Evolutionary conservation across 148 eudicot species (phyloP).

Genomic region (Dysphania ambrosioides): DNA sequence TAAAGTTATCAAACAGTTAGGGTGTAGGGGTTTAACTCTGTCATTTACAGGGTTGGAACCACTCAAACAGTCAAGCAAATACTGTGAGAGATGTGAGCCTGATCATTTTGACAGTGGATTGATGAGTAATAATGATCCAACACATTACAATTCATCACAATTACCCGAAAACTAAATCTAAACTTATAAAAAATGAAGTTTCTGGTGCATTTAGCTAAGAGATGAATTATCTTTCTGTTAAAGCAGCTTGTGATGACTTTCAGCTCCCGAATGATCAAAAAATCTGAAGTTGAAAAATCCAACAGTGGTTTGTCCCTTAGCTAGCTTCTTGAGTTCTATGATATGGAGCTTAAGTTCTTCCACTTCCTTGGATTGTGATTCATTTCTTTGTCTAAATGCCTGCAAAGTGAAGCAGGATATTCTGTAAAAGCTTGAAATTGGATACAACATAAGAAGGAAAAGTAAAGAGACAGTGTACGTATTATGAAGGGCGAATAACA

Average conservation of each 20-base stretch:
- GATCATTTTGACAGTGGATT: neutral
- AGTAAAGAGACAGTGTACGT: neutral
- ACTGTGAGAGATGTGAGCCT: neutral
- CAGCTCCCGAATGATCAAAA: constrained; percentile 25
- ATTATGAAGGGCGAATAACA: neutral
- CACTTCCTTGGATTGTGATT: constrained; percentile 52
- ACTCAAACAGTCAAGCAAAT: neutral
- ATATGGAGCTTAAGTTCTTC: constrained; percentile 52
- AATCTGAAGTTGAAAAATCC: constrained; percentile 46
- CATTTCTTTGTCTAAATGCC: constrained; percentile 58
- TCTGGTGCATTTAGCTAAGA: neutral
- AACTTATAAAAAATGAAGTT: neutral
- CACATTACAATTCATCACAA: constrained; percentile 6
- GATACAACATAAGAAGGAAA: neutral
- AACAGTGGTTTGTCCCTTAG: constrained; percentile 47
- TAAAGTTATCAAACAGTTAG: neutral
- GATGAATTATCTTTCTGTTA: constrained; percentile 19
- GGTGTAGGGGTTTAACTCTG: neutral
- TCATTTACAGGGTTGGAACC: neutral
- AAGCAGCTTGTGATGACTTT: constrained; percentile 40
- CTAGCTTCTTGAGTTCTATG: constrained; percentile 56
- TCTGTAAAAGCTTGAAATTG: neutral
- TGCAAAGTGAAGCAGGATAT: constrained; percentile 23
- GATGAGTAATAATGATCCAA: neutral
- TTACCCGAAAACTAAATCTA: neutral